Evolutionary conservation across 164 flowering plant genomes (phyloP).

Genomic region (Cinnamomum chago): DNA sequence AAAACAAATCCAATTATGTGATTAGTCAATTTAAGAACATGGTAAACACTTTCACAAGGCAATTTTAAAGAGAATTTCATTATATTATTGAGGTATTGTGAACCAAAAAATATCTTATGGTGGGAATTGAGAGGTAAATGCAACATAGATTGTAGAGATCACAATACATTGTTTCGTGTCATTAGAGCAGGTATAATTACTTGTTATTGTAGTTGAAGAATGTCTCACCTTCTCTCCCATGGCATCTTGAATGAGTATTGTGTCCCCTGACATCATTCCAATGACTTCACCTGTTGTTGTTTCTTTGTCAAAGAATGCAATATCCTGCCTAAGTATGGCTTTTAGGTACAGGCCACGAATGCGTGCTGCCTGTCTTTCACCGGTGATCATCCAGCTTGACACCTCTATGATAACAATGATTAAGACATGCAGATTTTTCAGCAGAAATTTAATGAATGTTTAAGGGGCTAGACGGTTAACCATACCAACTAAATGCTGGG

Average conservation of each 20-base stretch:
- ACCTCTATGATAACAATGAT: conserved; percentile 40
- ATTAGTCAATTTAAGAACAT: too few species aligned
- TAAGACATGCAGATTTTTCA: background rate
- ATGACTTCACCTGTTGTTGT: conserved; percentile 63
- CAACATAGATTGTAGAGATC: too few species aligned
- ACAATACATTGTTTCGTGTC: too few species aligned
- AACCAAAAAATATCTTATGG: too few species aligned
- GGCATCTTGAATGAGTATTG: conserved; percentile 67
- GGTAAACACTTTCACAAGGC: too few species aligned
- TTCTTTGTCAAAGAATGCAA: conserved; percentile 61
- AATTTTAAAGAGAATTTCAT: too few species aligned
- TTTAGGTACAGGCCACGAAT: conserved; percentile 48
- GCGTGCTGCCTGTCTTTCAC: conserved; percentile 52
- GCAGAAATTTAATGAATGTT: too few species aligned
- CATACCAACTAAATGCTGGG: too few species aligned
- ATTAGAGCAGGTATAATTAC: too few species aligned
- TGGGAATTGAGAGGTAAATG: too few species aligned
- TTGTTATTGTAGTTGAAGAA: background rate
- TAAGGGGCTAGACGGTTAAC: too few species aligned
- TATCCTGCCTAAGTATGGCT: conserved; percentile 59
- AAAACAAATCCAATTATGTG: background rate
- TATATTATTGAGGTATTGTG: too few species aligned
- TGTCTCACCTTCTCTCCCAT: conserved; percentile 56
- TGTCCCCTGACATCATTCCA: conserved; percentile 69
- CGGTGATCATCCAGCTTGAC: conserved; percentile 57